Evolutionary conservation across 805 yeast genomes (phyloP).

Genomic region (Metschnikowia amazonensis): DNA sequence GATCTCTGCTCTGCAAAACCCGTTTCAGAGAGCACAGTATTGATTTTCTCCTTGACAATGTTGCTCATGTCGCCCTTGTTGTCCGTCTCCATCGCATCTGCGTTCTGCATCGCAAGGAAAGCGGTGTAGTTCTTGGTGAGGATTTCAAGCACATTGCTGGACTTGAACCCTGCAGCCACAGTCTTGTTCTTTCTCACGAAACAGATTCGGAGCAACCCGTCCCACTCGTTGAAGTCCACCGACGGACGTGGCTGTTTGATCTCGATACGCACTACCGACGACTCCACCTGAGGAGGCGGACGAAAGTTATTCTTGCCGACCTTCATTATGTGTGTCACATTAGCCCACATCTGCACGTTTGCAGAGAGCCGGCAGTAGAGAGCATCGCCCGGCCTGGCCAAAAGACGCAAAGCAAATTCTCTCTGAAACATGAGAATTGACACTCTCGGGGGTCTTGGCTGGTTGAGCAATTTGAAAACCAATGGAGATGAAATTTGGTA

Average conservation of each 20-base stretch:
- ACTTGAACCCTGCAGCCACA: conserved; percentile 86
- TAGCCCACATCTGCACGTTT: conserved; percentile 99
- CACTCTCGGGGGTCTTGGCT: conserved; percentile 91
- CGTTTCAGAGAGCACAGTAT: conserved; percentile 71
- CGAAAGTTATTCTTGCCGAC: conserved; percentile 95
- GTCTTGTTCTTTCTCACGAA: conserved; percentile 94
- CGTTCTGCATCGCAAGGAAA: conserved; percentile 53
- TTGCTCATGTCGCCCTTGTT: conserved; percentile 39
- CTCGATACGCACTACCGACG: conserved; percentile 91
- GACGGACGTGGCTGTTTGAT: conserved; percentile 92
- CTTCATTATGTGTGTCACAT: conserved; percentile 96
- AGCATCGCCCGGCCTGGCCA: conserved; percentile 96
- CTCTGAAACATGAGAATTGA: conserved; percentile 96
- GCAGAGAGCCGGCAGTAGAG: conserved; percentile 91
- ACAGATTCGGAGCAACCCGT: conserved; percentile 85
- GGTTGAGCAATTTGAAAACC: conserved; percentile 86
- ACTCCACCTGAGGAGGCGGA: conserved; percentile 98
- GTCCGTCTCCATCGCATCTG: conserved; percentile 39
- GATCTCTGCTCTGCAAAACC: conserved; percentile 84
- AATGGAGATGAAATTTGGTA: conserved; percentile 96
- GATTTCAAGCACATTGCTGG: conserved; percentile 71
- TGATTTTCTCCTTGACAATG: conserved; percentile 65
- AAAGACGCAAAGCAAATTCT: conserved; percentile 88
- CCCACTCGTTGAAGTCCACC: conserved; percentile 94
- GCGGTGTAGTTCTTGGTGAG: conserved; percentile 86